Percentiles rank a stretch among this genome's conserved stretches.
Conservation (phyloP, 306 rosid genomes). For the Sesbania bispinosa region DNA sequence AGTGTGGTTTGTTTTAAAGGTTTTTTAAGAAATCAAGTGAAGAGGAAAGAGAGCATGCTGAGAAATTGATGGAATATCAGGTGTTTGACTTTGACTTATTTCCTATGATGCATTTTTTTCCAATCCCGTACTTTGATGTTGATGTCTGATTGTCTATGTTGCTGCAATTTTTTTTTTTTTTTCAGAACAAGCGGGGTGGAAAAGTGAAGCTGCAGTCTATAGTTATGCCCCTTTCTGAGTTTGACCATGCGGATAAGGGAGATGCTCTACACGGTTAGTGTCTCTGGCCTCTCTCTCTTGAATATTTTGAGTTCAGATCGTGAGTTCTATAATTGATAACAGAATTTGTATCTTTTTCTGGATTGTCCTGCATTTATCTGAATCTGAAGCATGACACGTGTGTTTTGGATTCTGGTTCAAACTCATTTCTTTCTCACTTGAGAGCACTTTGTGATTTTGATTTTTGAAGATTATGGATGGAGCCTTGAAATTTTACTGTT, state of each 20-base stretch:
- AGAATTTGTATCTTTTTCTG: neutral
- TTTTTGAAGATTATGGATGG: neutral
- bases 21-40: slow-evolving; percentile 91
- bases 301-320: neutral
- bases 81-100: slow-evolving; percentile 29
- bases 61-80: slow-evolving; percentile 95
- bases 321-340: neutral
- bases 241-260: slow-evolving; percentile 61
- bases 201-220: slow-evolving; percentile 73
- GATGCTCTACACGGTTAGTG: slow-evolving; percentile 70
- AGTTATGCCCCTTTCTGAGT: slow-evolving; percentile 67
- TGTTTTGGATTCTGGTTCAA: neutral
- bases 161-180: neutral
- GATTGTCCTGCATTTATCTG: neutral
- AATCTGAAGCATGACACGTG: neutral
- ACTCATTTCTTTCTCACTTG: too few species aligned
- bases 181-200: slow-evolving; percentile 90
- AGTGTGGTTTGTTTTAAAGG: slow-evolving; percentile 35
- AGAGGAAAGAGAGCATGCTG: slow-evolving; percentile 92
- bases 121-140: neutral
- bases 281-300: neutral
- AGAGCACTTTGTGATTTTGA: too few species aligned
- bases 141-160: neutral
- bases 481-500: neutral
- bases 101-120: neutral